These are phyloP conservation scores for Ceraceosorus bombacis DNA, from an alignment of 1,284 basidiomycete species.

Conservation along the genomic window DNA sequence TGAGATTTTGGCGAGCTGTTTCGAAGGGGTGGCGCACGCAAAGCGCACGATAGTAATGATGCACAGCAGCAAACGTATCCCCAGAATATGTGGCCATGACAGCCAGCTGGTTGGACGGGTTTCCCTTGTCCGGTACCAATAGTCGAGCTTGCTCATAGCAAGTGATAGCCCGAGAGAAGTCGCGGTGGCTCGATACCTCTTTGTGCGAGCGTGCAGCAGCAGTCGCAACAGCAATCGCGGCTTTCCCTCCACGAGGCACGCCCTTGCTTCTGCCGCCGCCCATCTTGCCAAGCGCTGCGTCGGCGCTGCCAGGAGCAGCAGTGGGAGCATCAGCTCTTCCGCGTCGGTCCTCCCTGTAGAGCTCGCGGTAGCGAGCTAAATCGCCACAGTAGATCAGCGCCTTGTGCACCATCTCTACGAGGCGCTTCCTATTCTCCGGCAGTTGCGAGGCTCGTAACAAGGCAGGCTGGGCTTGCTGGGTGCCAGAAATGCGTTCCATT, in stretches of 20 bases:
- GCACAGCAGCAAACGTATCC: constrained; percentile 70
- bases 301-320: not conserved
- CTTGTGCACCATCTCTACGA: constrained; percentile 63
- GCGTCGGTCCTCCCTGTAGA: constrained; percentile 53
- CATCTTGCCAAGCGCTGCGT: not conserved
- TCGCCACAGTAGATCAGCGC: constrained; percentile 86
- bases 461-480: constrained; percentile 16
- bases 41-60: constrained; percentile 84
- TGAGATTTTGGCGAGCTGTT: constrained; percentile 76
- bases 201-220: not conserved
- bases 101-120: constrained; percentile 89
- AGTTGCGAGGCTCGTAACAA: constrained; percentile 23
- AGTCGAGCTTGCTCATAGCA: constrained; percentile 42
- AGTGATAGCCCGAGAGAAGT: constrained; percentile 31
- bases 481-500: constrained; percentile 10
- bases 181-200: constrained; percentile 4
- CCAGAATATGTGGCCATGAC: constrained; percentile 76
- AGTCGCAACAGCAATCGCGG: not conserved
- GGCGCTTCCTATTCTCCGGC: constrained; percentile 27
- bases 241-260: not conserved
- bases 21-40: constrained; percentile 80
- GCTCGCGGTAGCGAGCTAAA: constrained; percentile 83
- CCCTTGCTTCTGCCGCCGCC: constrained; percentile 2
- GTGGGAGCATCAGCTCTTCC: not conserved
- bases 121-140: constrained; percentile 49